Conservation (phyloP, 352 stramenopile genomes). For the Globisporangium uncinulatum region DNA sequence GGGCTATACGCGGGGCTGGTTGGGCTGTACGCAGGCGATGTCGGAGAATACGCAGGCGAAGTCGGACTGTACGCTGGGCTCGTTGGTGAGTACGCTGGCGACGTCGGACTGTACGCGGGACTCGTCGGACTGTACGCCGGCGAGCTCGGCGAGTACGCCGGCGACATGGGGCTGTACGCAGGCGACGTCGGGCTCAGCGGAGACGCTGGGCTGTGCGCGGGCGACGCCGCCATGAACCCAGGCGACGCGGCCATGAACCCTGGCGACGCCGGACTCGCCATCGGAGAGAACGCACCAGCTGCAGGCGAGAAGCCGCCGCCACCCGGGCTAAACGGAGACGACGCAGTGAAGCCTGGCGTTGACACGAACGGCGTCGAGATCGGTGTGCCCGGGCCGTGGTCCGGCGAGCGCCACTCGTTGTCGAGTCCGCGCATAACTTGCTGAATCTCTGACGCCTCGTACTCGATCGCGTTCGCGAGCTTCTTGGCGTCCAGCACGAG, state of each 20-base stretch:
- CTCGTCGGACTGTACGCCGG: slow-evolving; percentile 74
- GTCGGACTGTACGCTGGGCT: slow-evolving; percentile 54
- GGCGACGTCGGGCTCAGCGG: slow-evolving; percentile 74
- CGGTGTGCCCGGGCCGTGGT: slow-evolving; percentile 66
- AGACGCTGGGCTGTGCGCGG: slow-evolving; percentile 67
- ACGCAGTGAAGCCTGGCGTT: slow-evolving; percentile 86
- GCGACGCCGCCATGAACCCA: slow-evolving; percentile 76
- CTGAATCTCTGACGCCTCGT: slow-evolving; percentile 92
- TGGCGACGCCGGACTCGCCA: slow-evolving; percentile 71
- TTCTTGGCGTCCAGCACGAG: slow-evolving; percentile 98
- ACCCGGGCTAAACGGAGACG: slow-evolving; percentile 80
- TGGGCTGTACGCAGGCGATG: slow-evolving; percentile 66
- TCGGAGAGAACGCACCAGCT: slow-evolving; percentile 79
- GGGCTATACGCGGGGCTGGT: slow-evolving; percentile 71
- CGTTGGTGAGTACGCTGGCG: slow-evolving; percentile 71
- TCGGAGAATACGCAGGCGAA: slow-evolving; percentile 69
- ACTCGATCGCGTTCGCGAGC: slow-evolving; percentile 96
- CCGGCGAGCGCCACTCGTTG: slow-evolving; percentile 87
- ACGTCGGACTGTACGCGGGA: slow-evolving; percentile 79
- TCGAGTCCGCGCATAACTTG: slow-evolving; percentile 89
- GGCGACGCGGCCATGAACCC: slow-evolving; percentile 66
- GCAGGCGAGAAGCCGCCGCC: slow-evolving; percentile 88
- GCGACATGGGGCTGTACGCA: slow-evolving; percentile 85
- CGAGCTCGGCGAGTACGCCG: slow-evolving; percentile 77
- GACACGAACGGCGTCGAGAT: slow-evolving; percentile 83